These are phyloP conservation scores for Cladosporium sp. DNA, from an alignment of 2,329 filamentous ascomycete species.

Conservation along the genomic window DNA sequence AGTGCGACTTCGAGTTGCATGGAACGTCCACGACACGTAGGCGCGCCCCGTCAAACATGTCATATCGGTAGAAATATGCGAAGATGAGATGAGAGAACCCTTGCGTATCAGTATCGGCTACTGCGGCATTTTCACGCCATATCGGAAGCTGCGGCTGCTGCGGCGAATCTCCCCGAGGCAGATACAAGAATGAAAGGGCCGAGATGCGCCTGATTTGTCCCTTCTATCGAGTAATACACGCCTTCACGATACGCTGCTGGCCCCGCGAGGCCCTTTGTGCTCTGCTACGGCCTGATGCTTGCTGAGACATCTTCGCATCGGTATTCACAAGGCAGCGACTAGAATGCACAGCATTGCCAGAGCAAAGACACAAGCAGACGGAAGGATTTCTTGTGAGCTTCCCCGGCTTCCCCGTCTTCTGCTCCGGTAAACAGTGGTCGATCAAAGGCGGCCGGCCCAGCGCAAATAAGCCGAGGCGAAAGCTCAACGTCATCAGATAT, in stretches of 20 bases:
- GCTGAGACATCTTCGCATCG: too few relatives aligned
- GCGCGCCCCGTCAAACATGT: neutral
- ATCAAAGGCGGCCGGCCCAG: slow-evolving; percentile 2
- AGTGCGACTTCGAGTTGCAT: too few relatives aligned
- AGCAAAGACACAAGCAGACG: neutral
- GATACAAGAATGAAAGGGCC: neutral
- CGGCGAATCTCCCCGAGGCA: neutral
- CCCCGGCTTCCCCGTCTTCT: neutral
- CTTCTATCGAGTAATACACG: neutral
- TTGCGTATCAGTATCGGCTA: neutral
- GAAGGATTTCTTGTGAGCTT: neutral
- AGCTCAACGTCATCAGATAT: slow-evolving; percentile 1
- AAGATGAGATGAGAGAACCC: neutral
- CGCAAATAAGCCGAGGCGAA: neutral
- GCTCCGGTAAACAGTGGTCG: neutral
- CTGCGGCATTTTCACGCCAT: neutral
- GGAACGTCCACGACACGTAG: too few relatives aligned
- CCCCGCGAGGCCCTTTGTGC: neutral
- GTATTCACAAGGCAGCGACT: too few relatives aligned
- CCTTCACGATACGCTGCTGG: neutral
- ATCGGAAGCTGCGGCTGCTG: slow-evolving; percentile 7
- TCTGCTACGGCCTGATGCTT: neutral
- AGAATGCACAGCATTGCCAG: neutral
- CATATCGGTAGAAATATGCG: neutral
- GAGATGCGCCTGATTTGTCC: neutral